Conservation (phyloP, 2,329 filamentous ascomycete species). For the Hortaea sp. region DNA sequence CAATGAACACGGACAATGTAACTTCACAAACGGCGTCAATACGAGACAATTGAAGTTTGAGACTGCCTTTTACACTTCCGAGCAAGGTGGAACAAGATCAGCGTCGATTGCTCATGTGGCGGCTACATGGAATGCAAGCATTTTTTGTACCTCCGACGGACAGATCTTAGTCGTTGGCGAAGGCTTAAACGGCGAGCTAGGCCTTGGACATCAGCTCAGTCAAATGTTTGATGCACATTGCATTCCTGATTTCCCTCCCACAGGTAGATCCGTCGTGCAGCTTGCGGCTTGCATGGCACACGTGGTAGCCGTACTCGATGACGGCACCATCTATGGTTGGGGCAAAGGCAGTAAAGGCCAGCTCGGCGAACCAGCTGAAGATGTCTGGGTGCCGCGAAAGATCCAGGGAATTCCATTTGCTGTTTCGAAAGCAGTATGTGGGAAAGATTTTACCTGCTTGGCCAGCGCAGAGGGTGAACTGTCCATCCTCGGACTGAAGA, state of each 20-base stretch:
- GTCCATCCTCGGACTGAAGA: slow-evolving; percentile 62
- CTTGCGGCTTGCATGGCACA: slow-evolving; percentile 71
- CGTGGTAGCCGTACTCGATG: slow-evolving; percentile 59
- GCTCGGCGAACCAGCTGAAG: slow-evolving; percentile 49
- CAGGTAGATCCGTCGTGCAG: slow-evolving; percentile 47
- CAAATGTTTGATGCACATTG: slow-evolving; percentile 29
- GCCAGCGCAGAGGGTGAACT: slow-evolving; percentile 51
- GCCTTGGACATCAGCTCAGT: slow-evolving; percentile 39
- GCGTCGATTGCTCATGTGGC: slow-evolving; percentile 1
- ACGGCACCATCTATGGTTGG: slow-evolving; percentile 79
- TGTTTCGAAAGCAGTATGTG: slow-evolving; percentile 61
- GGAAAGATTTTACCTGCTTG: slow-evolving; percentile 76
- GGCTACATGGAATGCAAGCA: slow-evolving; percentile 69
- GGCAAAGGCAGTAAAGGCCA: slow-evolving; percentile 81
- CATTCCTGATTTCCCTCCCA: slow-evolving; percentile 56
- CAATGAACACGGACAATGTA: slow-evolving; percentile 38
- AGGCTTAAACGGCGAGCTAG: slow-evolving; percentile 63
- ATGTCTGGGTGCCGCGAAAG: slow-evolving; percentile 51
- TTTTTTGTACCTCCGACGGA: slow-evolving; percentile 47
- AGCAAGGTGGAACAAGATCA: background rate
- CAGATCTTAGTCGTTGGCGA: slow-evolving; percentile 54
- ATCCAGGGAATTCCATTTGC: slow-evolving; percentile 51
- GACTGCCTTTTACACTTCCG: background rate
- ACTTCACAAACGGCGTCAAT: background rate
- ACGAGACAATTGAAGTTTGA: background rate